Base-by-base conservation (phyloP, 805 yeast genomes). In the Wickerhamomyces pijperi region DNA sequence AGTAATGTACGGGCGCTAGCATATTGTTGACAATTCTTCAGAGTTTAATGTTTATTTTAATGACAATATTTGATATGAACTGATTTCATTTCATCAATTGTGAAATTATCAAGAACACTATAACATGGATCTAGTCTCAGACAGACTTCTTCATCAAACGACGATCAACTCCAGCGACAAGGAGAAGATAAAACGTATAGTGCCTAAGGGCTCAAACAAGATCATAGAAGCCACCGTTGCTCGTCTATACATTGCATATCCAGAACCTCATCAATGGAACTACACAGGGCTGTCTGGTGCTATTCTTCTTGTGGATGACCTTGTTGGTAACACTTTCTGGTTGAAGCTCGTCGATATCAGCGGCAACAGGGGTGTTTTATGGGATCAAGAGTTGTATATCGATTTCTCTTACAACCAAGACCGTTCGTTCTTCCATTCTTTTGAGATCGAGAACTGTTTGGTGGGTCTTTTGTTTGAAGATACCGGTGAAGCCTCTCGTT, bases 371-470 rank as follows among this genome's bases (percentile, higher is more conserved):
- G 97, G 97, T 28, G 95, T 92, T 0, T 47, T 92, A 0, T 92
- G 98, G 98, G 98, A 92, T 59, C 98, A 92, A 59, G 98, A 92
- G 59, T 61, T 92, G 36, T 90, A 84, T 52, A 78, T 85, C 12
- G 81, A 84, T 51, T 87, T 92, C 58, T 79, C 80, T 49, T 92
- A 92, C 60, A 75, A 83, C 54, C 97, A 92, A 59, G 98, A 92
- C 59, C 73, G 98, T 25, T 78, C 94, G 32, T 92, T 85, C 60
- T 92, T 92, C 69, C 97, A 92, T 58, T 70, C 94, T 6, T 92
- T 92, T 62, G 98, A 92, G 63, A 66, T 86, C 35, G 97, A 92
- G 50, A 94, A 84, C 18, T 88, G 95, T 55, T 70, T 68, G 38
- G 87, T 78, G 11, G 98, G 97, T 0, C 65, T 92, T 18, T 61